Percentiles rank a stretch among this genome's conserved stretches.
phyloP scores from a whole-genome alignment of 208 protist species.

The Wallacemonas sp. region DNA sequence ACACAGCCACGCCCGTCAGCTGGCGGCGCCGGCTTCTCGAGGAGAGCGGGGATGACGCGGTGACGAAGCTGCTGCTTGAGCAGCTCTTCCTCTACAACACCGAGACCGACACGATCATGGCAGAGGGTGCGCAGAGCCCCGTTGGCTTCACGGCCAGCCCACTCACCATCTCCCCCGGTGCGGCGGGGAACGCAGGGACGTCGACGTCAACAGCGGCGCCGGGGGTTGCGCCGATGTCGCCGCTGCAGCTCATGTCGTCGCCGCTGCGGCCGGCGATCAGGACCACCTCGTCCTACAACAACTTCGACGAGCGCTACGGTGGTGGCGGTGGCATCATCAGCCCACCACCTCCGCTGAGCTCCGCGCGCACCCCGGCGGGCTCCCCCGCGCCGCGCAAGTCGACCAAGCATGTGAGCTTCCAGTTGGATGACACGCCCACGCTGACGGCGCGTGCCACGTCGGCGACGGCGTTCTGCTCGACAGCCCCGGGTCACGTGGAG shows the following conservation, averaged over 20 bases:
- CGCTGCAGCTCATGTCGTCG: conserved; percentile 4
- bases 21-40: conserved; percentile 5
- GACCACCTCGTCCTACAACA: neutral
- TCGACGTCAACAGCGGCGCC: too few species aligned
- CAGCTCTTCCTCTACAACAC: conserved; percentile 11
- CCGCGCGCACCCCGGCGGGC: too few species aligned
- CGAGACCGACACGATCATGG: neutral
- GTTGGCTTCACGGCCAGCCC: neutral
- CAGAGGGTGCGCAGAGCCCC: neutral
- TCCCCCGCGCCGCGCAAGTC: neutral
- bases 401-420: conserved; percentile 4
- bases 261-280: neutral
- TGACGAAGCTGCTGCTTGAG: neutral
- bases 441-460: neutral
- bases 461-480: neutral
- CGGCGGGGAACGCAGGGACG: neutral
- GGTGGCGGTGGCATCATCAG: too few species aligned
- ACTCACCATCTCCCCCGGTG: neutral
- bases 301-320: too few species aligned
- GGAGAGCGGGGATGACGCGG: conserved; percentile 5
- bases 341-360: too few species aligned
- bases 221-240: conserved; percentile 1
- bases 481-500: conserved; percentile 4
- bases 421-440: neutral
- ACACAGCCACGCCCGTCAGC: conserved; percentile 5